These are phyloP conservation scores for Pseudogymnoascus verrucosus DNA, from an alignment of 2,329 filamentous ascomycete species.

Conservation along the genomic window DNA sequence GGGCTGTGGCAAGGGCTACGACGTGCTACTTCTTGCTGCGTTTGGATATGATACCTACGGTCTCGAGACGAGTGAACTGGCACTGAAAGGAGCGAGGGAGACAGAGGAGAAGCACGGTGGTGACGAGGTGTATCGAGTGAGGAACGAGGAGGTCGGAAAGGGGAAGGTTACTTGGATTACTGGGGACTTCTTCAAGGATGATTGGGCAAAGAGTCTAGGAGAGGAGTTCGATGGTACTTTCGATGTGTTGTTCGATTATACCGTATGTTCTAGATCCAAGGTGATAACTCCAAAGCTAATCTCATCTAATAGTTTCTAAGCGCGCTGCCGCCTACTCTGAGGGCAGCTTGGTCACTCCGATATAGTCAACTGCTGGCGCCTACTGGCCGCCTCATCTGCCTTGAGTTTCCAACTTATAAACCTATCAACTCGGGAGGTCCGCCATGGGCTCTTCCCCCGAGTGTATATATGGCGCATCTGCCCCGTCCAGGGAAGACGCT, in stretches of 20 bases:
- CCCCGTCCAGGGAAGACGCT: slow-evolving; percentile 60
- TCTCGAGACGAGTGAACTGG: slow-evolving; percentile 52
- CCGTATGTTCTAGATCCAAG: slow-evolving; percentile 34
- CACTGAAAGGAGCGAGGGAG: slow-evolving; percentile 32
- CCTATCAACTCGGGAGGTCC: slow-evolving; percentile 57
- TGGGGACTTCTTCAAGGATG: slow-evolving; percentile 60
- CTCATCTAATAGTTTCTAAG: slow-evolving; percentile 46
- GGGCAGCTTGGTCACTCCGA: slow-evolving; percentile 46
- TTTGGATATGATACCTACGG: slow-evolving; percentile 73
- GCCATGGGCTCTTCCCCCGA: slow-evolving; percentile 61
- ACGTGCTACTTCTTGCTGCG: slow-evolving; percentile 65
- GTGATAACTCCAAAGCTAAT: slow-evolving; percentile 1
- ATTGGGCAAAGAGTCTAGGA: slow-evolving; percentile 36
- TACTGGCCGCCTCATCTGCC: slow-evolving; percentile 48
- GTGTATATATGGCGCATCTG: slow-evolving; percentile 66
- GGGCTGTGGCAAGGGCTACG: slow-evolving; percentile 75
- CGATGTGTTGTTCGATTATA: slow-evolving; percentile 60
- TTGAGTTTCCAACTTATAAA: slow-evolving; percentile 75
- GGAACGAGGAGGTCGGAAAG: slow-evolving; percentile 31
- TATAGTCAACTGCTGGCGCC: slow-evolving; percentile 43
- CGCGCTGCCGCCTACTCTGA: slow-evolving; percentile 46
- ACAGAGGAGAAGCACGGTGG: slow-evolving; percentile 9
- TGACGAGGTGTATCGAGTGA: background rate
- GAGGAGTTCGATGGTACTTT: slow-evolving; percentile 39
- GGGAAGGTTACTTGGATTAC: slow-evolving; percentile 49